Conservation (phyloP, 768 basidiomycete genomes). For the Leccinum fibrillosum region DNA sequence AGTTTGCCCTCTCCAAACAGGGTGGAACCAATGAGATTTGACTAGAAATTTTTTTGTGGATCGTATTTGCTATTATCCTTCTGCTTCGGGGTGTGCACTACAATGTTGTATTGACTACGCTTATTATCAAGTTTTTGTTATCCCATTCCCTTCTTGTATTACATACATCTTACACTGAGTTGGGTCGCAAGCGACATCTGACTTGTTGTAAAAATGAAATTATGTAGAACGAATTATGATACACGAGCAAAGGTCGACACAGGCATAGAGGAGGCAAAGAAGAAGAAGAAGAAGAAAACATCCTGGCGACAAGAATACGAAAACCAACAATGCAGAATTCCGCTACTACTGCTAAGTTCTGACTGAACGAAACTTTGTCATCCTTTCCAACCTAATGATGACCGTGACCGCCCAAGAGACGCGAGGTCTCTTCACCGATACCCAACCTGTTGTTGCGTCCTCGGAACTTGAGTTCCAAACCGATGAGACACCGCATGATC, state of each 20-base stretch:
- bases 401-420: slow-evolving; percentile 27
- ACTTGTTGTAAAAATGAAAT: slow-evolving; percentile 6
- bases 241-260: slow-evolving; percentile 3
- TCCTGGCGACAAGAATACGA: background rate
- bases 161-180: slow-evolving; percentile 4
- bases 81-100: slow-evolving; percentile 4
- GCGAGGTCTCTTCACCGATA: slow-evolving; percentile 31
- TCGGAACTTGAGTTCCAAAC: slow-evolving; percentile 34
- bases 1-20: slow-evolving; percentile 40
- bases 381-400: slow-evolving; percentile 7
- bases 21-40: slow-evolving; percentile 43
- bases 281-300: background rate
- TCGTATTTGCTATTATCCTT: background rate
- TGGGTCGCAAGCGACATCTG: slow-evolving; percentile 9
- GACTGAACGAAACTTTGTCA: background rate
- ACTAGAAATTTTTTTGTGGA: slow-evolving; percentile 18
- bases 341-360: background rate
- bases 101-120: slow-evolving; percentile 9
- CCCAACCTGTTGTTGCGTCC: slow-evolving; percentile 32
- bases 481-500: slow-evolving; percentile 54
- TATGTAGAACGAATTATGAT: slow-evolving; percentile 16
- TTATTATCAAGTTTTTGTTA: slow-evolving; percentile 12
- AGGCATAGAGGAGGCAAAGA: background rate
- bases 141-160: slow-evolving; percentile 19
- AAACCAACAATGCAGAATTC: slow-evolving; percentile 1